Conservation (phyloP, 1,284 basidiomycete genomes). For the Austroboletus niveus region DNA sequence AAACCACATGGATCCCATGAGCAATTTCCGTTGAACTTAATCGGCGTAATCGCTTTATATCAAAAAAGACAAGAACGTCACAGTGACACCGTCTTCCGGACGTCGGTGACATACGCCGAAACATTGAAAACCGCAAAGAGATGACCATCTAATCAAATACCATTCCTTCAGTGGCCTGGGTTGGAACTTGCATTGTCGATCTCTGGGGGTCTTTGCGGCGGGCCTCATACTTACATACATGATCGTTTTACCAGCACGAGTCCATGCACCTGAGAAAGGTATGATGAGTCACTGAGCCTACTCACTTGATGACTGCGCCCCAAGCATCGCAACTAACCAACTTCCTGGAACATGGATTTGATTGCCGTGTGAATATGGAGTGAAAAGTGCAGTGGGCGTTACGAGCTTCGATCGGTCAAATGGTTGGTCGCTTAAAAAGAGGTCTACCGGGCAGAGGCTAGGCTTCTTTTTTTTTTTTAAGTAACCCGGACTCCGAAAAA, state of each 20-base stretch:
- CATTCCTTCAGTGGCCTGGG: background rate
- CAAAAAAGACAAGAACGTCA: constrained; percentile 13
- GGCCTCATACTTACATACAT: constrained; percentile 16
- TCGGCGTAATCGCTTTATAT: constrained; percentile 19
- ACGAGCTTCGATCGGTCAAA: background rate
- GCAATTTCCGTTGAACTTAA: constrained; percentile 29
- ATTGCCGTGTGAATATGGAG: background rate
- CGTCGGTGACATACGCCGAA: constrained; percentile 1
- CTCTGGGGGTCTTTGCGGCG: constrained; percentile 3
- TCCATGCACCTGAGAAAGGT: no score
- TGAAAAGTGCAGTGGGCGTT: background rate
- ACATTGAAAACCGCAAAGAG: background rate
- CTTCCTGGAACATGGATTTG: background rate
- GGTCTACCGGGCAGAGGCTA: background rate
- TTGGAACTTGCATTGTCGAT: constrained; percentile 19
- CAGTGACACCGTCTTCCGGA: constrained; percentile 1
- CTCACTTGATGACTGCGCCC: background rate
- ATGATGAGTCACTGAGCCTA: background rate
- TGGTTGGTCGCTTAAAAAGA: background rate
- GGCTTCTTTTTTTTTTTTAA: background rate
- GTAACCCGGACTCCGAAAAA: background rate
- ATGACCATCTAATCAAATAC: constrained; percentile 1
- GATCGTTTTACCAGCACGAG: constrained; percentile 19
- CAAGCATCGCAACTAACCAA: background rate
- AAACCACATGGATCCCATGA: constrained; percentile 10